Evolutionary conservation across 1,284 basidiomycete species (phyloP).

Genomic region (Trichosporon sp.): DNA sequence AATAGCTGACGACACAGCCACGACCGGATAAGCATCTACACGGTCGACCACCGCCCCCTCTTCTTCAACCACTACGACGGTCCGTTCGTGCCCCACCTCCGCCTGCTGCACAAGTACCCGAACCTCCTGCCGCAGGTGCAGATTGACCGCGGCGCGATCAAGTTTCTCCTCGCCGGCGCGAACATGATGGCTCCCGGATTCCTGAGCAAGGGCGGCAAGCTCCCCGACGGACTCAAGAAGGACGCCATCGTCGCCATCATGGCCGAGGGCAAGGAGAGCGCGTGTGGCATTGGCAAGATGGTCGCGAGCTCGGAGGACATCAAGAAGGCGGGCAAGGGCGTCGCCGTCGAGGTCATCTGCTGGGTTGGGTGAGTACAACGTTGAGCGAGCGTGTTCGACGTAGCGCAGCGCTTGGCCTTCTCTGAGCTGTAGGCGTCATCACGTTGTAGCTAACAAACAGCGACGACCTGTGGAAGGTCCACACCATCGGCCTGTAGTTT

Average conservation of each 20-base stretch:
- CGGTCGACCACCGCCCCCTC: slow-evolving; percentile 75
- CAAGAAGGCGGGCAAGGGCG: slow-evolving; percentile 77
- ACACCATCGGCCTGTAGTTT: slow-evolving; percentile 53
- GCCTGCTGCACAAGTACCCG: slow-evolving; percentile 88
- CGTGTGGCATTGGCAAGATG: slow-evolving; percentile 80
- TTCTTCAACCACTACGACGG: slow-evolving; percentile 98
- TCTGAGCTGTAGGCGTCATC: too few species aligned
- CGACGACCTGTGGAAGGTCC: slow-evolving; percentile 80
- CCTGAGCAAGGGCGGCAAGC: slow-evolving; percentile 80
- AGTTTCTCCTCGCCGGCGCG: slow-evolving; percentile 83
- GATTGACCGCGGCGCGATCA: slow-evolving; percentile 95
- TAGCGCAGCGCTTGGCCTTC: background rate
- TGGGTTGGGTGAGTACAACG: slow-evolving; percentile 46
- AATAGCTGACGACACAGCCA: slow-evolving; percentile 57
- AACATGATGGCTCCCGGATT: slow-evolving; percentile 97
- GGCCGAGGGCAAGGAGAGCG: slow-evolving; percentile 94
- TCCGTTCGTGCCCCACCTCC: slow-evolving; percentile 80
- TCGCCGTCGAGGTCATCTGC: slow-evolving; percentile 76
- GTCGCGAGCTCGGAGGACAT: slow-evolving; percentile 85
- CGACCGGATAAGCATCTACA: slow-evolving; percentile 92
- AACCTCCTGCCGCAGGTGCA: slow-evolving; percentile 79
- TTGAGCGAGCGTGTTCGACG: background rate
- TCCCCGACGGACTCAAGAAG: slow-evolving; percentile 72
- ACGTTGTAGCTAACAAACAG: slow-evolving; percentile 53
- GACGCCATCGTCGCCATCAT: slow-evolving; percentile 76